Percentiles rank a stretch among this genome's conserved stretches.
These are phyloP conservation scores for Diaporthe destruens DNA, from an alignment of 2,329 filamentous ascomycete species.

Conservation along the genomic window DNA sequence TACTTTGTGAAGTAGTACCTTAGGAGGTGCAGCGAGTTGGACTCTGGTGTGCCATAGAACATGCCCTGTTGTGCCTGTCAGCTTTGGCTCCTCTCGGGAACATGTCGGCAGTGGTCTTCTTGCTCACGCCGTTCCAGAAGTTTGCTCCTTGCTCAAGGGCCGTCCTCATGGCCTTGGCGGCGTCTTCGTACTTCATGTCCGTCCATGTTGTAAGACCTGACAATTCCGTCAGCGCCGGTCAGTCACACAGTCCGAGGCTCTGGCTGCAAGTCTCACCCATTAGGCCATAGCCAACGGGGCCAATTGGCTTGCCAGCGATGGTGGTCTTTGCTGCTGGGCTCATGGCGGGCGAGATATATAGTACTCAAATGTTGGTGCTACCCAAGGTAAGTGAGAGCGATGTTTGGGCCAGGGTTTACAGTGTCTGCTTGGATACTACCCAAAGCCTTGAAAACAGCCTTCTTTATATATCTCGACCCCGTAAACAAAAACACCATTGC, in stretches of 20 bases:
- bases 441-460: neutral
- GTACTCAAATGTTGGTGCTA: too few species aligned
- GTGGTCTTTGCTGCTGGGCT: conserved; percentile 7
- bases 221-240: neutral
- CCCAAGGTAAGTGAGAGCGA: neutral
- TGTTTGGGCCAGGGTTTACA: neutral
- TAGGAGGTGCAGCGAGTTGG: conserved; percentile 66
- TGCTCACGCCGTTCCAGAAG: conserved; percentile 69
- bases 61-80: conserved; percentile 45
- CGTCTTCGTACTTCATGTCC: conserved; percentile 10
- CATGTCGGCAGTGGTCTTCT: neutral
- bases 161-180: conserved; percentile 34
- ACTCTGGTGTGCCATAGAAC: conserved; percentile 64
- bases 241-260: neutral
- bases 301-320: conserved; percentile 35
- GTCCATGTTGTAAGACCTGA: conserved; percentile 33
- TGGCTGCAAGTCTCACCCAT: conserved; percentile 52
- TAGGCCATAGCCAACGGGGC: conserved; percentile 45
- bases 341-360: neutral
- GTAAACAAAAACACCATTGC: neutral
- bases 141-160: conserved; percentile 60
- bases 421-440: neutral
- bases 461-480: neutral
- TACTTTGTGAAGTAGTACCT: conserved; percentile 67
- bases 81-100: neutral